Evolutionary conservation across 2,329 filamentous ascomycete species (phyloP).

Genomic region (Aspergillus sp.): DNA sequence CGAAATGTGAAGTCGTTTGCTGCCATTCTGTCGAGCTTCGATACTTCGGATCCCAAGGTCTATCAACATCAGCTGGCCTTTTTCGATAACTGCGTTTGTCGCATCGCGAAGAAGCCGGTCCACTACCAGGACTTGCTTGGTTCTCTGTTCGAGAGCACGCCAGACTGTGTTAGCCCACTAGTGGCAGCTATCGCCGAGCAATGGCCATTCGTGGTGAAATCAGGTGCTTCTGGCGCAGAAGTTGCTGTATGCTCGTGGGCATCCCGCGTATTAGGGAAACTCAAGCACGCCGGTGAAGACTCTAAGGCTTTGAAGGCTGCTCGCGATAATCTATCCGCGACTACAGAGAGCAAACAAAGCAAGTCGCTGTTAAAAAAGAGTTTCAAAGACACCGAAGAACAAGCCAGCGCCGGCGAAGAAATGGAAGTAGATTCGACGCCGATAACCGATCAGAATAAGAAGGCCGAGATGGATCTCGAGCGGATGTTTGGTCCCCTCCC

Average conservation of each 20-base stretch:
- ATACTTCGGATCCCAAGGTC: slow-evolving; percentile 28
- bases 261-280: slow-evolving; percentile 55
- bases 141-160: slow-evolving; percentile 36
- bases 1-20: slow-evolving; percentile 34
- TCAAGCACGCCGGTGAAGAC: slow-evolving; percentile 55
- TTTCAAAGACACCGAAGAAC: slow-evolving; percentile 17
- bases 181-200: slow-evolving; percentile 73
- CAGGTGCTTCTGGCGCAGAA: slow-evolving; percentile 44
- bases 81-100: slow-evolving; percentile 77
- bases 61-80: slow-evolving; percentile 61
- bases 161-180: slow-evolving; percentile 59
- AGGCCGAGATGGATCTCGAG: slow-evolving; percentile 47
- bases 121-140: slow-evolving; percentile 67
- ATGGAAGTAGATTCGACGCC: slow-evolving; percentile 8
- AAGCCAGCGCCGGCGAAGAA: slow-evolving; percentile 12
- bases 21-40: slow-evolving; percentile 39
- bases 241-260: slow-evolving; percentile 58
- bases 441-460: slow-evolving; percentile 7
- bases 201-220: slow-evolving; percentile 65
- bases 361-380: slow-evolving; percentile 39
- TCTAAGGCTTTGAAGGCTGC: slow-evolving; percentile 46
- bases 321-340: slow-evolving; percentile 44
- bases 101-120: slow-evolving; percentile 73
- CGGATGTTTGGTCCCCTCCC: slow-evolving; percentile 54
- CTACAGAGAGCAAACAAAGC: slow-evolving; percentile 37